A percentile compares a stretch with the other conserved stretches of the same genome.
phyloP scores from a whole-genome alignment of 75 land plant genomes.

The Azolla pinnata region DNA sequence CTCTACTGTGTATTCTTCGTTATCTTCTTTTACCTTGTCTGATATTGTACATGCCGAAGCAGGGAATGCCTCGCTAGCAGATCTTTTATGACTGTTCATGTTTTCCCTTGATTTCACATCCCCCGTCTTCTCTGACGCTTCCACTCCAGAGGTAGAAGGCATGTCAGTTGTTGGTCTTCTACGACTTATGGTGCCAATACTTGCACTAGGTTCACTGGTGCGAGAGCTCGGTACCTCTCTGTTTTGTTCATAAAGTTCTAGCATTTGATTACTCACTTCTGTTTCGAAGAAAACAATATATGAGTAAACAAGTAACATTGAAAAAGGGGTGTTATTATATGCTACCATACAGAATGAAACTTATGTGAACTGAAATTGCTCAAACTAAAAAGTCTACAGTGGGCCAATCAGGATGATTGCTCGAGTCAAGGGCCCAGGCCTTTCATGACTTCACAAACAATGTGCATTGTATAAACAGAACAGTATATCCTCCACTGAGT shows the following conservation, averaged over 20 bases:
- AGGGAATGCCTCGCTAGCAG: neutral
- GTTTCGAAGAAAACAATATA: constrained; percentile 1
- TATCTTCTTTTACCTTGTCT: too few relatives aligned
- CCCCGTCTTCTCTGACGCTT: constrained; percentile 8
- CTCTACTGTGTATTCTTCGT: neutral
- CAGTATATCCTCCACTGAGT: too few relatives aligned
- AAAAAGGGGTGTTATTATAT: neutral
- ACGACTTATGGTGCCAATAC: constrained; percentile 10
- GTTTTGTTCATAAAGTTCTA: constrained; percentile 42
- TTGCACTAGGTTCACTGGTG: constrained; percentile 33
- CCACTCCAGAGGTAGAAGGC: neutral
- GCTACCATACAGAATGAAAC: neutral
- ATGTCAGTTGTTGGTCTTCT: neutral
- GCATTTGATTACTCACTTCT: constrained; percentile 68
- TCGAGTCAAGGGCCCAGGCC: too few relatives aligned
- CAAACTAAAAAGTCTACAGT: too few relatives aligned
- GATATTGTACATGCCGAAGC: neutral
- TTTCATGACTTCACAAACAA: too few relatives aligned
- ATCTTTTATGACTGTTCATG: neutral
- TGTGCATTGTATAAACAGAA: too few relatives aligned
- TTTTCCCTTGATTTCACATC: neutral
- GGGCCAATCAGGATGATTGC: too few relatives aligned
- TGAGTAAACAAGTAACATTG: neutral
- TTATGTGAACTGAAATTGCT: too few relatives aligned
- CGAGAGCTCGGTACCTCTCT: constrained; percentile 18